Percentiles rank a stretch among this genome's conserved stretches.
phyloP scores from a whole-genome alignment of 2,329 filamentous ascomycete species.

The Thelonectria blattea region DNA sequence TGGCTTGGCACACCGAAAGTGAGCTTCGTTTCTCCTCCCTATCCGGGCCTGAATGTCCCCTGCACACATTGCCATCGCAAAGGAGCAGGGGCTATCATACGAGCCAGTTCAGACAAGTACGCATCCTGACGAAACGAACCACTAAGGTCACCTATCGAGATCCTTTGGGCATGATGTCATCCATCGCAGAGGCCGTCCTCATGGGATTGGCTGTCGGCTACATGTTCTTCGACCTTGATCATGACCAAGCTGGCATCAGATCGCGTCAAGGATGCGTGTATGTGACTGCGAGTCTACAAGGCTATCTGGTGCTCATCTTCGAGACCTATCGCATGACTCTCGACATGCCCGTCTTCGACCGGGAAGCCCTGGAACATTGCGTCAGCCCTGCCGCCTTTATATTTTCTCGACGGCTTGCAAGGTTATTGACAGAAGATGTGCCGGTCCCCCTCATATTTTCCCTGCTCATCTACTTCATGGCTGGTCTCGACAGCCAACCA shows the following conservation, averaged over 20 bases:
- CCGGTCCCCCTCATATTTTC: slow-evolving; percentile 75
- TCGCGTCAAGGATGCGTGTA: slow-evolving; percentile 77
- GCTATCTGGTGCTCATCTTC: slow-evolving; percentile 77
- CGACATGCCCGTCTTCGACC: slow-evolving; percentile 78
- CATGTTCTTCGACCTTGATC: slow-evolving; percentile 70
- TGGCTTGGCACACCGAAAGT: slow-evolving; percentile 60
- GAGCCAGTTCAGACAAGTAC: slow-evolving; percentile 65
- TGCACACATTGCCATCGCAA: slow-evolving; percentile 58
- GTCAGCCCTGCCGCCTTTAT: slow-evolving; percentile 73
- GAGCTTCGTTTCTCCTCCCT: slow-evolving; percentile 35
- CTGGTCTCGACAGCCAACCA: slow-evolving; percentile 69
- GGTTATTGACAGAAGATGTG: slow-evolving; percentile 73
- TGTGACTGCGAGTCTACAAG: slow-evolving; percentile 73
- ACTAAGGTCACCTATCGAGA: slow-evolving; percentile 76
- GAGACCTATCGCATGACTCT: slow-evolving; percentile 77
- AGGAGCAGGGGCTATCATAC: slow-evolving; percentile 51
- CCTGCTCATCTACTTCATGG: slow-evolving; percentile 79
- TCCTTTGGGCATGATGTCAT: slow-evolving; percentile 75
- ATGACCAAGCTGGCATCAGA: slow-evolving; percentile 73
- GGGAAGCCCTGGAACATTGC: slow-evolving; percentile 75
- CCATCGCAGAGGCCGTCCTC: slow-evolving; percentile 70
- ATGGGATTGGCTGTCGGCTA: slow-evolving; percentile 78
- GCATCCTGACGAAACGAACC: slow-evolving; percentile 71
- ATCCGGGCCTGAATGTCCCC: slow-evolving; percentile 39
- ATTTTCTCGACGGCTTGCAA: slow-evolving; percentile 71